Percentiles rank a stretch among this genome's conserved stretches.
Conservation (phyloP, 2,329 filamentous ascomycete genomes). For the Diaporthe velutina region DNA sequence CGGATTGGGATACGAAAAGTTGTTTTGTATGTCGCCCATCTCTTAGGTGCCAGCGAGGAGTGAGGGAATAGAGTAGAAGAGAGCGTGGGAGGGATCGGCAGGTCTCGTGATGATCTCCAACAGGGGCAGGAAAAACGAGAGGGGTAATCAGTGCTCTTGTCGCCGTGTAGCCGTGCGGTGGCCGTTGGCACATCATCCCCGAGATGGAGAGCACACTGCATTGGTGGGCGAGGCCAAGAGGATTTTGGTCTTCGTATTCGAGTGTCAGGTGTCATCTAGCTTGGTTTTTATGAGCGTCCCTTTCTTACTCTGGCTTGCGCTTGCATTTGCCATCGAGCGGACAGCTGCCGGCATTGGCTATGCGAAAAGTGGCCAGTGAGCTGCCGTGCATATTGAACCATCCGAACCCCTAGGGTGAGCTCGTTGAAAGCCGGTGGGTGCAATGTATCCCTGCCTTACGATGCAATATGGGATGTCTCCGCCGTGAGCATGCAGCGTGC, state of each 20-base stretch:
- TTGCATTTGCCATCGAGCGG: neutral
- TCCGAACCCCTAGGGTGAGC: neutral
- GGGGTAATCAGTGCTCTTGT: constrained; percentile 10
- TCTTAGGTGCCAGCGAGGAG: neutral
- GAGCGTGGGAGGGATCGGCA: neutral
- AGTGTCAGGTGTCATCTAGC: constrained; percentile 26
- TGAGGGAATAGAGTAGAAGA: neutral
- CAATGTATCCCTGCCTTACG: neutral
- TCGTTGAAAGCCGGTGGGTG: neutral
- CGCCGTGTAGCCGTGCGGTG: constrained; percentile 5
- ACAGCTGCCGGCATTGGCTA: neutral
- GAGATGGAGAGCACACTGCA: constrained; percentile 13
- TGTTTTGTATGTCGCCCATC: neutral
- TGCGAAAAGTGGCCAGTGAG: neutral
- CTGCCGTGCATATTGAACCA: neutral
- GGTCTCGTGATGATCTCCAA: constrained; percentile 19
- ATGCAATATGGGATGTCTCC: neutral
- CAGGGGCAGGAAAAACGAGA: constrained; percentile 21
- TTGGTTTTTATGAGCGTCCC: constrained; percentile 9
- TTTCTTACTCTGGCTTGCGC: constrained; percentile 8
- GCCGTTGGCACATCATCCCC: neutral
- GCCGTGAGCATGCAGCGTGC: neutral
- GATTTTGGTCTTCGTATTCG: constrained; percentile 18
- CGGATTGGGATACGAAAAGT: constrained; percentile 9
- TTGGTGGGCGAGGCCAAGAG: constrained; percentile 14